Percentiles rank a stretch among this genome's conserved stretches.
Evolutionary conservation across 139 green algal genomes (phyloP).

Genomic region (Chlorella sp.): DNA sequence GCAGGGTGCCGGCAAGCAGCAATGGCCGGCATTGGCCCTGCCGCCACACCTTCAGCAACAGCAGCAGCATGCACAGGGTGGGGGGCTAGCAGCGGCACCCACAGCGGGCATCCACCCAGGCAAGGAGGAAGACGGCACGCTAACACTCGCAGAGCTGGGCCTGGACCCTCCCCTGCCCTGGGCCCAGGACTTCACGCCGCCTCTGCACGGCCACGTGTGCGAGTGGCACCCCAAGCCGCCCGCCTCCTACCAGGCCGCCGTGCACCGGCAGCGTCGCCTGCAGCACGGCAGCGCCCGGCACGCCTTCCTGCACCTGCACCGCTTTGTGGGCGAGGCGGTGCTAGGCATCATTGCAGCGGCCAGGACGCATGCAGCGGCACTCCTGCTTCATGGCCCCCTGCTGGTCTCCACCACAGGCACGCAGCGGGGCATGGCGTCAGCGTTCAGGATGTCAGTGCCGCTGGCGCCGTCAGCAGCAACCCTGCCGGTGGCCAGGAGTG

Average conservation of each 20-base stretch:
- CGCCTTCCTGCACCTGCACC: conserved; percentile 27
- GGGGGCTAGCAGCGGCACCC: too few species aligned
- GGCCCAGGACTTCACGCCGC: not conserved
- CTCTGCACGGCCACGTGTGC: too few species aligned
- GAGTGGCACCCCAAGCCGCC: conserved; percentile 34
- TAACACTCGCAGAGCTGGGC: not conserved
- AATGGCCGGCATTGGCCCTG: too few species aligned
- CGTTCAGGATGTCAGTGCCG: too few species aligned
- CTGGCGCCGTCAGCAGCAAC: too few species aligned
- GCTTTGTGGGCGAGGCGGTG: conserved; percentile 18
- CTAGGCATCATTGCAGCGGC: conserved; percentile 8
- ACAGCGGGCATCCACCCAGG: too few species aligned
- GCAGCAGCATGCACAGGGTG: too few species aligned
- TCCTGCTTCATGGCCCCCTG: not conserved
- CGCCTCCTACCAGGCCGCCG: conserved; percentile 30
- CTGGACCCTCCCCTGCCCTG: not conserved
- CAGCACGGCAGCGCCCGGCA: conserved; percentile 34
- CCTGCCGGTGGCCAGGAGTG: too few species aligned
- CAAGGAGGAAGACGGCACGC: too few species aligned
- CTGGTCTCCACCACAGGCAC: not conserved
- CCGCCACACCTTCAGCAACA: too few species aligned
- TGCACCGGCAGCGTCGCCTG: conserved; percentile 41
- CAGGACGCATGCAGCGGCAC: not conserved
- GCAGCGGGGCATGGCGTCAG: too few species aligned
- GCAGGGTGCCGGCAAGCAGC: too few species aligned